Conservation (phyloP, 352 stramenopile genomes). For the Phytophthora pisi region DNA sequence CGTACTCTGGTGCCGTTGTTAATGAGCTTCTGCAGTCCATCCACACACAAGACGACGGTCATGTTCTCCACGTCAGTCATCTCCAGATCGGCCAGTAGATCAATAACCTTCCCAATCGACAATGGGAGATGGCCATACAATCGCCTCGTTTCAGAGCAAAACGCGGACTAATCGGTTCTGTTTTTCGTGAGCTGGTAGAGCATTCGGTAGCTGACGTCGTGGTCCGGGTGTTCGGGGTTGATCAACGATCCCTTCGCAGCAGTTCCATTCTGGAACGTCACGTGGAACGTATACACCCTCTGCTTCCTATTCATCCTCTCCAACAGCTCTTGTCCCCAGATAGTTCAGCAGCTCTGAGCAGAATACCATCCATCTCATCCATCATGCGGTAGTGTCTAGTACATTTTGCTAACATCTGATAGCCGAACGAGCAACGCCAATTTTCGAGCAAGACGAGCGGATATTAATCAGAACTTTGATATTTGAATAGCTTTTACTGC, state of each 20-base stretch:
- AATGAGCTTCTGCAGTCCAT: slow-evolving; percentile 22
- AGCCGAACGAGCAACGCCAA: no score
- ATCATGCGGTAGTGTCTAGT: no score
- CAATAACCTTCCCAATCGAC: slow-evolving; percentile 5
- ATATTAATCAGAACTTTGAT: no score
- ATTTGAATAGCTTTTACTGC: no score
- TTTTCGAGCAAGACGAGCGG: no score
- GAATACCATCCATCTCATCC: no score
- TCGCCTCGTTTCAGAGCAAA: background rate
- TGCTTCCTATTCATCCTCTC: no score
- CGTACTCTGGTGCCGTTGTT: slow-evolving; percentile 12
- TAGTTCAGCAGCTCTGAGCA: no score
- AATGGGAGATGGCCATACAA: background rate
- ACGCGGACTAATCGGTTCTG: slow-evolving; percentile 1
- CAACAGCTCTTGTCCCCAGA: no score
- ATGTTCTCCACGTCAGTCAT: slow-evolving; percentile 25
- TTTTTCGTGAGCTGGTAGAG: slow-evolving; percentile 17
- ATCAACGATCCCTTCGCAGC: background rate
- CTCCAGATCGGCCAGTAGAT: slow-evolving; percentile 20
- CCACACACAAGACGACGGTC: slow-evolving; percentile 36
- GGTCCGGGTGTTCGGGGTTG: background rate
- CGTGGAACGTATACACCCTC: no score
- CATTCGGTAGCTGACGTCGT: background rate
- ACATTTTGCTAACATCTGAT: no score
- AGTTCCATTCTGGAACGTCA: no score